Percentiles rank a stretch among this genome's conserved stretches.
Conservation (phyloP, 495 filamentous ascomycete genomes). For the Talaromyces ruber region DNA sequence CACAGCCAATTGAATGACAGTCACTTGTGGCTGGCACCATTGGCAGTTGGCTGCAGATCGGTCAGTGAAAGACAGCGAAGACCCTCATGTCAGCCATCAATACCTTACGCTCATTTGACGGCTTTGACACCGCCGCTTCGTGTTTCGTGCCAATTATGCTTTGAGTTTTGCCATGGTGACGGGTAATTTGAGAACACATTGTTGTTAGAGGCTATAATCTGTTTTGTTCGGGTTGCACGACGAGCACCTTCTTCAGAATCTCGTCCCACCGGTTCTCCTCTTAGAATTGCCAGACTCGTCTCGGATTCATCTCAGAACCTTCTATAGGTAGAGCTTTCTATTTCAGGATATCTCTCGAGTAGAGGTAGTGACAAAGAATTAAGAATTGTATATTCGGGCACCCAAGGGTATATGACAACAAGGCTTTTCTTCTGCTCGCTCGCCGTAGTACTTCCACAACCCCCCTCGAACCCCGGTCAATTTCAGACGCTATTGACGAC, state of each 20-base stretch:
- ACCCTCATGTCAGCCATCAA: neutral
- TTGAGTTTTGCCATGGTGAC: neutral
- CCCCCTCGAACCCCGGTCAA: neutral
- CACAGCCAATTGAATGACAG: neutral
- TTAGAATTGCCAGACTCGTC: neutral
- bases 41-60: slow-evolving; percentile 1
- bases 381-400: neutral
- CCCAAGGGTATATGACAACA: neutral
- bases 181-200: neutral
- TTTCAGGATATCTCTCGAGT: neutral
- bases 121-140: slow-evolving; percentile 1
- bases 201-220: neutral
- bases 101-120: slow-evolving; percentile 1
- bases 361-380: neutral
- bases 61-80: neutral
- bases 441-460: neutral
- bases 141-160: neutral
- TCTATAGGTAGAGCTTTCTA: neutral
- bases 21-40: neutral
- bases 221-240: neutral
- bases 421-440: neutral
- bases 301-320: neutral
- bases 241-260: neutral
- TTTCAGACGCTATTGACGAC: neutral
- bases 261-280: neutral